Evolutionary conservation across 495 filamentous ascomycete species (phyloP).

Genomic region (Viridothelium virens): DNA sequence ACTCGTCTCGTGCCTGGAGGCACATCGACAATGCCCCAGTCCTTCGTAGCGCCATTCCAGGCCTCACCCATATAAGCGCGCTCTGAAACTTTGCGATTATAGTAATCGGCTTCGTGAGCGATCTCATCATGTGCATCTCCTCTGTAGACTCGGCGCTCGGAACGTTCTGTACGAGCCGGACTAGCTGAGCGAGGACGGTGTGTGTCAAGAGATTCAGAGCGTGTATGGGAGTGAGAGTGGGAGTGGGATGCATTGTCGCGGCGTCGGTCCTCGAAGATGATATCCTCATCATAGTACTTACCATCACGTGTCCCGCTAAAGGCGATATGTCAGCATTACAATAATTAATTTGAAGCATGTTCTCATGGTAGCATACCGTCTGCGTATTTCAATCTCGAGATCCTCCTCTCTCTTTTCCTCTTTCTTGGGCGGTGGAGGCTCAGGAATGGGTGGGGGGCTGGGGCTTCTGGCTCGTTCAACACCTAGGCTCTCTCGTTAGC

Average conservation of each 20-base stretch:
- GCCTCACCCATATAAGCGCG: slow-evolving; percentile 59
- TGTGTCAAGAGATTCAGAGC: slow-evolving; percentile 14
- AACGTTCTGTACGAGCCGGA: slow-evolving; percentile 20
- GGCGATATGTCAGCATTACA: neutral
- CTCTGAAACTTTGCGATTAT: slow-evolving; percentile 51
- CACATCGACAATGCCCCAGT: slow-evolving; percentile 73
- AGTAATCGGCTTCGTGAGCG: slow-evolving; percentile 57
- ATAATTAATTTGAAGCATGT: slow-evolving; percentile 10
- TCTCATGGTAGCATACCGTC: slow-evolving; percentile 30
- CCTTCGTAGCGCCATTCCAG: slow-evolving; percentile 56
- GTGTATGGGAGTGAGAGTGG: slow-evolving; percentile 4
- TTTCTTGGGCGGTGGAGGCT: slow-evolving; percentile 36
- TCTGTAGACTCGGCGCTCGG: slow-evolving; percentile 13
- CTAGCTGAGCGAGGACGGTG: slow-evolving; percentile 15
- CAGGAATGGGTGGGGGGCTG: slow-evolving; percentile 34
- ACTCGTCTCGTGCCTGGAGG: slow-evolving; percentile 71
- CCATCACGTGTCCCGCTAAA: slow-evolving; percentile 28
- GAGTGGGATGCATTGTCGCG: slow-evolving; percentile 8
- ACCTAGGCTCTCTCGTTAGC: slow-evolving; percentile 18
- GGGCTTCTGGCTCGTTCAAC: slow-evolving; percentile 34
- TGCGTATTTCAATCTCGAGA: slow-evolving; percentile 46
- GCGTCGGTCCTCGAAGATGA: slow-evolving; percentile 44
- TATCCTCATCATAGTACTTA: slow-evolving; percentile 48
- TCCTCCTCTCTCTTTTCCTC: slow-evolving; percentile 22
- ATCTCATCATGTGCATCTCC: slow-evolving; percentile 32